phyloP scores from a whole-genome alignment of 2,329 filamentous ascomycete genomes.

The Epichloe elymi region DNA sequence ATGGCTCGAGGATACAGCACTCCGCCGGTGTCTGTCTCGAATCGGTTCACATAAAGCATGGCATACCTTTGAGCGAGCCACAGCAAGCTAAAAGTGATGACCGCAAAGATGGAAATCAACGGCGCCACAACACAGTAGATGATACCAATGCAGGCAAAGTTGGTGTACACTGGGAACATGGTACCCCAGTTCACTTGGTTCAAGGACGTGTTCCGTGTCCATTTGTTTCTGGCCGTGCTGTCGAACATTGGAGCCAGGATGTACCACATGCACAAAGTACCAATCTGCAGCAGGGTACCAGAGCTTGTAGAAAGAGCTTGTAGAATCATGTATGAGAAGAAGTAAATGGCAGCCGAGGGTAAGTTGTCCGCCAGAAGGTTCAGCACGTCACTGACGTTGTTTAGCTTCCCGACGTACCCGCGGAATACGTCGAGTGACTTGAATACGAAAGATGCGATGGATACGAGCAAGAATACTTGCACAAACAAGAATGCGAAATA shows the following conservation, averaged over 20 bases:
- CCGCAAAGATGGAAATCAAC: conserved; percentile 81
- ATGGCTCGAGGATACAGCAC: conserved; percentile 84
- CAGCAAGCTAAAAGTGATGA: conserved; percentile 80
- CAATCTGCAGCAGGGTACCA: conserved; percentile 73
- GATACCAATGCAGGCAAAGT: conserved; percentile 82
- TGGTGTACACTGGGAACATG: conserved; percentile 93
- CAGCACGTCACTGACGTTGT: conserved; percentile 53
- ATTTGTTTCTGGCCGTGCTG: conserved; percentile 71
- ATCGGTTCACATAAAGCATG: conserved; percentile 87
- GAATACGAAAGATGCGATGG: conserved; percentile 60
- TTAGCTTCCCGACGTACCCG: conserved; percentile 28
- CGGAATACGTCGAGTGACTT: conserved; percentile 53
- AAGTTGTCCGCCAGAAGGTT: conserved; percentile 63
- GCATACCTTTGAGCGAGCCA: conserved; percentile 97
- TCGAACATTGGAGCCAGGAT: conserved; percentile 69
- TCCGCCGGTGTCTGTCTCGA: conserved; percentile 81
- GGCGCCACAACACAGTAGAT: conserved; percentile 85
- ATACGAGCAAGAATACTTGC: conserved; percentile 87
- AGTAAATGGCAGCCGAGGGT: conserved; percentile 85
- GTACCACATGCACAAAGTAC: conserved; percentile 69
- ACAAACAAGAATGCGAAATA: conserved; percentile 94
- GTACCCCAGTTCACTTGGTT: conserved; percentile 76
- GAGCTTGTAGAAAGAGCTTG: conserved; percentile 87
- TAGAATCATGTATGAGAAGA: conserved; percentile 96
- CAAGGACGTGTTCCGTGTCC: conserved; percentile 68